A percentile compares a stretch with the other conserved stretches of the same genome.
phyloP scores from a whole-genome alignment of 179 eudicot species.

The Silene coronaria region DNA sequence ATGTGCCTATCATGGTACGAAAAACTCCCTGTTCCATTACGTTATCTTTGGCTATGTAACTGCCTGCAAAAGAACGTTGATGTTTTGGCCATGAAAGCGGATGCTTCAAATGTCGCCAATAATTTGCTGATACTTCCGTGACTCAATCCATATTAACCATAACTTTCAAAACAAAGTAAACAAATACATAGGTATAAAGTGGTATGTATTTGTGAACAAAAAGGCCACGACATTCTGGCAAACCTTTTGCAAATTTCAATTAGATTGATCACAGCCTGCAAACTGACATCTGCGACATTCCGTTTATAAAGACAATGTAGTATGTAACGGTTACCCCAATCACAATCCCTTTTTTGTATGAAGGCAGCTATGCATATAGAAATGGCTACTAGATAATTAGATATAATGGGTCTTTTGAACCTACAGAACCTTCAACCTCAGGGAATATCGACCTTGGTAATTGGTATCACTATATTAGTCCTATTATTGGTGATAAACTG shows the following conservation, averaged over 20 bases:
- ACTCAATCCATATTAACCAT: background rate
- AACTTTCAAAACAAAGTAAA: no score
- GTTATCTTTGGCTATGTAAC: background rate
- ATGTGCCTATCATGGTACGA: background rate
- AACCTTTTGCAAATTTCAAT: background rate
- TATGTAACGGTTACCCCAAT: background rate
- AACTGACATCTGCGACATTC: background rate
- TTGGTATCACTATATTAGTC: background rate
- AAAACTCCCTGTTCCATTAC: background rate
- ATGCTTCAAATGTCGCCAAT: background rate
- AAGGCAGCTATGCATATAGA: background rate
- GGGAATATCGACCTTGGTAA: background rate
- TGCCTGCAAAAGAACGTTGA: background rate
- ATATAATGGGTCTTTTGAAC: background rate
- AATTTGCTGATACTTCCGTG: background rate
- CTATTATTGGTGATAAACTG: background rate
- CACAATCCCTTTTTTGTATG: background rate
- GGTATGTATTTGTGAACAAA: background rate
- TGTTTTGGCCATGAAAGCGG: background rate
- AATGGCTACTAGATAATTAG: background rate
- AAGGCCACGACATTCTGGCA: background rate
- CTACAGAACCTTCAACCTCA: background rate
- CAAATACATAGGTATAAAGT: background rate
- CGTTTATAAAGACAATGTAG: background rate
- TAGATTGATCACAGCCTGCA: background rate